Evolutionary conservation across 23 red algal species (phyloP), one percentile per base, ranked within the genome.

Genomic region (Gracilaria gracilis): DNA sequence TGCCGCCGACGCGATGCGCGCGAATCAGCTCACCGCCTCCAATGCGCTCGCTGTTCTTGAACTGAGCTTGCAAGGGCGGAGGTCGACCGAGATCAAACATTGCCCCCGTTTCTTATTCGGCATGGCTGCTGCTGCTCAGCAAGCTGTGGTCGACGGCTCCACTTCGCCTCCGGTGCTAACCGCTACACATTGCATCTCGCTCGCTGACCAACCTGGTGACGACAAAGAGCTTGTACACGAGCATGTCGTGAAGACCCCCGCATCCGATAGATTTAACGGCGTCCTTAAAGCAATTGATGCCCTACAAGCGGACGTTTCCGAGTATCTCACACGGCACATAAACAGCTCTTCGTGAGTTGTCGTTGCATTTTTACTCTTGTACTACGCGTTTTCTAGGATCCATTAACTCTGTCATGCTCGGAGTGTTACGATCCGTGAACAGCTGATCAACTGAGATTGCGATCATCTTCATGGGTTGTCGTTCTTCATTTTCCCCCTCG

Each of bases 361-460:
- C 21, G 2, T 23, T 29, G n/a, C 42, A 14, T n/a, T 57, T 21
- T 87, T 42, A 90, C 59, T 90, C 59, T 19, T 75, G 51, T 12
- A 90, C 72, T 13, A 61, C 28, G 29, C 86, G 70, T 35, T 67
- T 66, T 27, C 86, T 42, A 19, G 86, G 86, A 48, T 90, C 86
- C n/a, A 80, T 31, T 31, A 90, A 49, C 14, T 90, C 86, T 32
- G 32, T 49, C 86, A 90, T 90, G 23, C 55, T 81, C 31, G 86
- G 86, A 24, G 86, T 90, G 59, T 65, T 51, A 15, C 67, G 34
- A 24, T 42, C 54, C 19, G 36, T 17, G 71, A 93, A 93, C 47
- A 93, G 20, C 28, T 93, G 79, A 24, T 58, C 36, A 27, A 93
- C 81, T 20, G 48, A 3, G 5, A 93, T 29, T 44, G 90, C 57